Base-by-base conservation (phyloP, 2,329 filamentous ascomycete species). In the Pleoardoris graminearum region DNA sequence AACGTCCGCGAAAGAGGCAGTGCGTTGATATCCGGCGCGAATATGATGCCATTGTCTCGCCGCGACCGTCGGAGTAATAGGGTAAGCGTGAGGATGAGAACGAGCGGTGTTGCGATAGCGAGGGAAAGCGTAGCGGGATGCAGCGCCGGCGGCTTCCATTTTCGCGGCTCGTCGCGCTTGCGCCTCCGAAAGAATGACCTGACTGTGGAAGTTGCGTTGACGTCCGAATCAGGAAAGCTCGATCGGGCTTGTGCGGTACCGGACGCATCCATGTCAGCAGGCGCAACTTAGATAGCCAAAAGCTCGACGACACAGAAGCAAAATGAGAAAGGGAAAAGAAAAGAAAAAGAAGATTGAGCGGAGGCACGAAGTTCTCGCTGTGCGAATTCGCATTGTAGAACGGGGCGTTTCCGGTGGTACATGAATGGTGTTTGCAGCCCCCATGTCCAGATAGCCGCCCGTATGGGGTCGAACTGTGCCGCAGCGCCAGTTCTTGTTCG, bases 81-180 rank as follows among this genome's bases (percentile, higher is more conserved):
- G 50, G 83, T 80, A 0, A 85, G 65, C 0, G 76, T 51, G 0
- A 67, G 63, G 0, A 81, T 78, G 0, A 85, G 55, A 0, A 49
- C 32, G 50, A 61, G 27, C 29, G 53, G 62, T 6, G 60, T 35
- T 0, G 57, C 2, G 5, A 62, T 57, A 0, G 61, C 54, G 1
- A 58, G 3, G 4, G 60, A 35, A 1, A 70, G 47, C 0, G 60
- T 37, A 2, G 49, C 43, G 0, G 60, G 41, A 5, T 61, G 61
- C 12, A 65, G 55, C 4, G 63, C 60, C 8, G 41, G 22, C 11
- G 64, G 61, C 22, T 58, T 65, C 66, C 66, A 69, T 39, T 11
- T 19, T 27, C 23, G 44, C 5, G 17, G 33, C 16, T n/a, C 8
- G 14, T 16, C 39, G 23, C 23, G 46, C 30, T 44, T 41, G 17